Base-by-base conservation (phyloP, 805 yeast genomes). In the Scheffersomyces stipitis region DNA sequence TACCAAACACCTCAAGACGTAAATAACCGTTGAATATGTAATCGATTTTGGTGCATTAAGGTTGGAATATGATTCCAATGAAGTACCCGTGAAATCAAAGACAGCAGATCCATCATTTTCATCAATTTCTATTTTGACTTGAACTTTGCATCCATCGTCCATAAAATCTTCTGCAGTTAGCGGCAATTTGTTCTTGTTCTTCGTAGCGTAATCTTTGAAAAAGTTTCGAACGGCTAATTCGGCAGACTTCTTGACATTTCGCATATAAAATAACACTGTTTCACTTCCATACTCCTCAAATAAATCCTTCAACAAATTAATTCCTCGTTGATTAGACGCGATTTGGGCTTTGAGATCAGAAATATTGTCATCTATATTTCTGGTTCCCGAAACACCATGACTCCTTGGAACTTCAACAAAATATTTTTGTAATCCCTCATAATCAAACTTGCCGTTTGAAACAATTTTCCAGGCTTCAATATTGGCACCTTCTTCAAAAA, bases 321-420 rank as follows among this genome's bases (percentile, higher is more conserved):
- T 20, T 20, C 24, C 24, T 10, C 24, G 7, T 20, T 14, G 28
- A 15, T 13, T 10, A 6, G 5, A 33, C 18, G 13, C 36, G 31
- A 3, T 26, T 59, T 86, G 95, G 0, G 95, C 95, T 52, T 83
- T 84, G 54, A 86, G 62, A 56, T 86, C 96, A 36, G 49, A 31
- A 26, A 51, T 46, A 30, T 52, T 51, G 32, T 52, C 55, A 10
- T 48, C 49, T 15, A 52, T 40, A 24, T 45, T 45, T 30, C 58
- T 37, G 2, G 58, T 42, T 17, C 54, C 54, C 28, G 52, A 47
- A 16, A 43, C 48, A 3, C 57, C 57, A 14, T 3, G 43, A 40
- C 35, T 42, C 5, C 33, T 14, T 16, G 58, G 56, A 15, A 32
- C 41, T 6, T 51, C 41, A 13, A 47, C 38, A 30, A 50, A 48